Evolutionary conservation across 106 monocot species (phyloP), one percentile per base, ranked within the genome.

Genomic region (Apostasia shenzhenica): DNA sequence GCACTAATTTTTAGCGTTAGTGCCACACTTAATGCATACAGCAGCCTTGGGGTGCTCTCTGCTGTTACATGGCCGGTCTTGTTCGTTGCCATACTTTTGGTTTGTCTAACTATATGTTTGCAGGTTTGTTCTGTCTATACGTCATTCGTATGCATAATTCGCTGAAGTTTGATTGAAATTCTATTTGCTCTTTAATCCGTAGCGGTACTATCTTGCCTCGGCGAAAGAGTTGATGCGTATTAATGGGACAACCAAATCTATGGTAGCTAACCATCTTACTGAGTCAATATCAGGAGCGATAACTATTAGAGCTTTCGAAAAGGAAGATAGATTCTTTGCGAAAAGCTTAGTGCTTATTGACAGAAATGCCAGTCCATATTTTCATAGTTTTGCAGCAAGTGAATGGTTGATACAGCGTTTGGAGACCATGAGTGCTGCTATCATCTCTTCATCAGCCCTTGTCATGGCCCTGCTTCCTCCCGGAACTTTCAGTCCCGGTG

Each of bases 211-310:
- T 70, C 75, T 87, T 4, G 83, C 89, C 66, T 83, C 90, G 54
- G 86, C 89, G 51, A 99, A 90, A 75, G 87, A 99, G 72, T 83
- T 99, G 79, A 99, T 99, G 97, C 63, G 97, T 69, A 74, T 99
- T 41, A 92, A 99, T 80, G 97, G 97, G 1, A 99, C 97, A 2
- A 90, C 97, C 52, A 99, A 87, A 78, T 99, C 97, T 66, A 38
- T 85, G 39, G 73, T 99, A 39, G 92, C 85, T 50, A 99, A 90
- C 67, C 92, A 99, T 79, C 73, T 99, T 49, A 76, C 92, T 68
- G 97, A 99, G 79, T 92, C 97, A 45, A 42, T 92, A 57, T 55
- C 87, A 73, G 86, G 86, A 73, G 81, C 81, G 41, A 77, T 67
- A 39, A 99, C 97, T 68, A 92, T 99, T 41, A 92, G 97, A 85